Base-by-base conservation (phyloP, 306 rosid species). In the Ormosia semicastrata region DNA sequence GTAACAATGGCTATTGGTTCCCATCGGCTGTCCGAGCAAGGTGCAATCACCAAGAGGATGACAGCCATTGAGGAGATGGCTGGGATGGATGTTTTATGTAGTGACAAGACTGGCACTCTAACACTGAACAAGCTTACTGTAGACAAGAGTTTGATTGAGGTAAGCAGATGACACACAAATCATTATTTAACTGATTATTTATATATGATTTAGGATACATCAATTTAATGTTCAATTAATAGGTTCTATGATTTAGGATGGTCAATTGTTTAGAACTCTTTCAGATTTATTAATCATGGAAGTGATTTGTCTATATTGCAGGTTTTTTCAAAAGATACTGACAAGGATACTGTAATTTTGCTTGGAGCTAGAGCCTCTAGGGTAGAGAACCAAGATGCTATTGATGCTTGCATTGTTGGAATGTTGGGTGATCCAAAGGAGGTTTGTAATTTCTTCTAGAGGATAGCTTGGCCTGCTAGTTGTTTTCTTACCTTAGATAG, bases 1-100 rank as follows among this genome's bases (percentile, higher is more conserved):
- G 98, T 94, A 14, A 94, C 97, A n/a, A 94, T 94, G 98, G 98
- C 97, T 53, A 94, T 94, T 82, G 98, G 97, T 66, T 94, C 98
- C 41, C 98, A 92, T 77, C 84, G 92, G 39, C 77, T 94, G 14
- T 92, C 98, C 0, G 80, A 91, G 52, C 97, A 94, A 82, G 98
- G 98, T 53, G 98, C 98, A 29, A 94, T 94, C 83, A 94, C 98
- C 10, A 94, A 94, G 91, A 90, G 98, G 67, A 94, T 94, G 98
- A 94, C 98, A 6, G 97, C 98, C 82, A 94, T 94, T 74, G 98
- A 94, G 83, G 98, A 94, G 18, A 79, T 94, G 97, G 98, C 98
- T 30, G 97, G 98, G 2, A 94, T 94, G 98, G 98, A 94, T 84
- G 98, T 94, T 43, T 76, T 94, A 8, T 94, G 98, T 17, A 92